Evolutionary conservation across 2,329 filamentous ascomycete genomes (phyloP).

Genomic region (Tricladium varicosporioides): DNA sequence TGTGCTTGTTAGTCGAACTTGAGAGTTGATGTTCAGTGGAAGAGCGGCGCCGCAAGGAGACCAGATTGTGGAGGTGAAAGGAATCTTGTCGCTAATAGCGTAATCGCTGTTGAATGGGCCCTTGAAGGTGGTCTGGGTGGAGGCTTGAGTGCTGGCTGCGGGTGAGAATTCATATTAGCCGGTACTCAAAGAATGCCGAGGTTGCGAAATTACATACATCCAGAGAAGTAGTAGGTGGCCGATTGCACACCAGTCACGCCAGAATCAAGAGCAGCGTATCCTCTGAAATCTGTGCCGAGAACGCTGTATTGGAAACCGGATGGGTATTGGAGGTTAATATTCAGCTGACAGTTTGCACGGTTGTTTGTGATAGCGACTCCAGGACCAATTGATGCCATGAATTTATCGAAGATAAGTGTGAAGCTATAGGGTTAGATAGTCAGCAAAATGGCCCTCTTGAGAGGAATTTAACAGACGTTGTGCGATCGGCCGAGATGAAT

Average conservation of each 20-base stretch:
- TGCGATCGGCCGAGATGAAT: constrained; percentile 42
- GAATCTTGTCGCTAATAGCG: constrained; percentile 41
- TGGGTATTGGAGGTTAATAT: constrained; percentile 50
- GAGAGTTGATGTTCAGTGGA: constrained; percentile 53
- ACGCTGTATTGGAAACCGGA: constrained; percentile 52
- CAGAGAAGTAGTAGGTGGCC: constrained; percentile 55
- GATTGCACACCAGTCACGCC: constrained; percentile 47
- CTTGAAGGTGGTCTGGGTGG: constrained; percentile 39
- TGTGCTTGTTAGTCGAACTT: constrained; percentile 41
- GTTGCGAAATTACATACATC: constrained; percentile 27
- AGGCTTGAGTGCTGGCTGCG: constrained; percentile 36
- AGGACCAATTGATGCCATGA: constrained; percentile 48
- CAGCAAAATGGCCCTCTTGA: constrained; percentile 10
- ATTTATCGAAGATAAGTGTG: constrained; percentile 51
- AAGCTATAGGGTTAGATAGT: constrained; percentile 29
- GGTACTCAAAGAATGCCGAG: not conserved
- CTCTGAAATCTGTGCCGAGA: constrained; percentile 51
- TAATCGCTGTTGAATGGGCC: constrained; percentile 44
- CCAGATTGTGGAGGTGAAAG: constrained; percentile 47
- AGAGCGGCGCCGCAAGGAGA: constrained; percentile 49
- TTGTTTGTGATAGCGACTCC: constrained; percentile 41
- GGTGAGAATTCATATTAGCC: constrained; percentile 3
- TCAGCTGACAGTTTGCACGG: constrained; percentile 54
- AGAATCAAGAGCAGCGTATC: constrained; percentile 45
- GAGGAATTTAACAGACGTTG: constrained; percentile 37